Evolutionary conservation across 2,329 filamentous ascomycete genomes (phyloP).

Genomic region (Zelopaecilomyces penicillatus): DNA sequence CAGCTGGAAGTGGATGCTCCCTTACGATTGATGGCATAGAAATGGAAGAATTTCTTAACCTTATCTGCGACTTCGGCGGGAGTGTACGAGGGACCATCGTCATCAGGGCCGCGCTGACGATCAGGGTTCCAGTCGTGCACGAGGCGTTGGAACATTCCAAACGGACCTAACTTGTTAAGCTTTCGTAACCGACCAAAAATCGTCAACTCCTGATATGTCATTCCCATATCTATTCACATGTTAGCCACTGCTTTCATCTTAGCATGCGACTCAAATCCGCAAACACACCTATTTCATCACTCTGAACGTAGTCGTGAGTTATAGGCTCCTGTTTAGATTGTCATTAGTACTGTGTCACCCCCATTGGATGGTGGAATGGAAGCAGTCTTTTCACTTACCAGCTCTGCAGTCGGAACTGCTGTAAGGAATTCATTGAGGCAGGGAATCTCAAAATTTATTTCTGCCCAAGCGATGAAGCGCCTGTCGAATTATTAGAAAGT

Average conservation of each 20-base stretch:
- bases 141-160: constrained; percentile 30
- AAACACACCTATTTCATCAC: neutral
- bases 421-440: constrained; percentile 55
- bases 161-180: constrained; percentile 34
- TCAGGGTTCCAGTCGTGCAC: constrained; percentile 29
- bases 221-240: constrained; percentile 28
- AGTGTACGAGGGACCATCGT: constrained; percentile 11
- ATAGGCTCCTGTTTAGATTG: constrained; percentile 22
- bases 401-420: constrained; percentile 47
- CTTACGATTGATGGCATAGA: too few species aligned
- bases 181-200: constrained; percentile 32
- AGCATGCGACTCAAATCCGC: neutral
- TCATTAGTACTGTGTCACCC: too few species aligned
- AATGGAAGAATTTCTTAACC: constrained; percentile 9
- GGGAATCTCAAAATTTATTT: constrained; percentile 47
- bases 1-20: too few species aligned
- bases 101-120: constrained; percentile 5
- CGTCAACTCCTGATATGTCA: constrained; percentile 34
- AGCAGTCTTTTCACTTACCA: constrained; percentile 10
- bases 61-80: constrained; percentile 28
- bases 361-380: too few species aligned
- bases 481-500: constrained; percentile 16
- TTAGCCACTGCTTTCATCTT: too few species aligned
- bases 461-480: constrained; percentile 52
- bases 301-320: constrained; percentile 20